Evolutionary conservation across 2,329 filamentous ascomycete genomes (phyloP).

Genomic region (Xylariaceae sp.): DNA sequence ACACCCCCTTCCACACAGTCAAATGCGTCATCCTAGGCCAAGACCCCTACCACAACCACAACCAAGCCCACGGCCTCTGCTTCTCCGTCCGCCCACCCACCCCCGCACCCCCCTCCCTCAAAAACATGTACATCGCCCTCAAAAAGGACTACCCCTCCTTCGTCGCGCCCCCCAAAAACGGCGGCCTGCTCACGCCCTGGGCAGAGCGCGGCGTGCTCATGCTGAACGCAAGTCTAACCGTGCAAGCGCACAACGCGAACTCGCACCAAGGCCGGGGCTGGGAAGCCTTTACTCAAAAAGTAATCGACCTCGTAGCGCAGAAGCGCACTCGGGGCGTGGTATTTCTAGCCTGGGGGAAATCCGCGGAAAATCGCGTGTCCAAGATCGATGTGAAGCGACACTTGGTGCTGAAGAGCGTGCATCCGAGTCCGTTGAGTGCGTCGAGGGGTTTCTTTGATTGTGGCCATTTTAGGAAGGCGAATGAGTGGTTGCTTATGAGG

Average conservation of each 20-base stretch:
- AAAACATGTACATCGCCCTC: constrained; percentile 88
- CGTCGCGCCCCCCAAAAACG: constrained; percentile 65
- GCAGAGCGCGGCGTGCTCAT: constrained; percentile 87
- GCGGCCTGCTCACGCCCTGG: constrained; percentile 86
- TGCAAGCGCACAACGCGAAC: constrained; percentile 82
- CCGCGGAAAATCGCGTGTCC: constrained; percentile 72
- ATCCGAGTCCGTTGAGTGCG: constrained; percentile 91
- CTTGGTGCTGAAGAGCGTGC: constrained; percentile 77
- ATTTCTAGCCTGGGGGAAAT: constrained; percentile 89
- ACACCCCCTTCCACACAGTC: constrained; percentile 82
- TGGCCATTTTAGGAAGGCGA: constrained; percentile 73
- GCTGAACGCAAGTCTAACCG: constrained; percentile 91
- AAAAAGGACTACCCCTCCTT: constrained; percentile 85
- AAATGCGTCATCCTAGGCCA: constrained; percentile 93
- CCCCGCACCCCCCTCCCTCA: constrained; percentile 78
- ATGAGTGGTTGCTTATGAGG: constrained; percentile 73
- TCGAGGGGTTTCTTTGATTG: constrained; percentile 76
- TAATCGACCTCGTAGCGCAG: constrained; percentile 80
- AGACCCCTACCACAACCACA: constrained; percentile 93
- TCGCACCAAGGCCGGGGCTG: constrained; percentile 82
- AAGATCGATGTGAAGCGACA: constrained; percentile 70
- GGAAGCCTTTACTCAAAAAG: constrained; percentile 87
- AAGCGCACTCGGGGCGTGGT: constrained; percentile 77
- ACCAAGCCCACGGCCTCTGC: constrained; percentile 92
- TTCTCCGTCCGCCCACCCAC: constrained; percentile 93